These are phyloP conservation scores for Penicillium flavigenum DNA, from an alignment of 495 filamentous ascomycete species.

Conservation along the genomic window DNA sequence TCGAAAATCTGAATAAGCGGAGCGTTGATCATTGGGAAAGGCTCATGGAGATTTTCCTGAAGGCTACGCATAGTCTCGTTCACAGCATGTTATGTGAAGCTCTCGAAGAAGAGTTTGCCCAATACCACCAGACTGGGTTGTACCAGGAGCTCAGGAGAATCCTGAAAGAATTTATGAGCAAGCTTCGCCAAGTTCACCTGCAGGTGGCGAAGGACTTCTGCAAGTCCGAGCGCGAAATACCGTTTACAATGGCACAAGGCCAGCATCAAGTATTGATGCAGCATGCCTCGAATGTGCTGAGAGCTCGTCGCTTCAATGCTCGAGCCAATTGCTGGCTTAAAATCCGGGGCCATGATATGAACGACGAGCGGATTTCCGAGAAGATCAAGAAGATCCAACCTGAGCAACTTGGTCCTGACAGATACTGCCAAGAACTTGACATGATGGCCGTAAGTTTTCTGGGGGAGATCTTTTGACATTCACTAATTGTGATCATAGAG, in stretches of 20 bases:
- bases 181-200: constrained; percentile 26
- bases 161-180: constrained; percentile 29
- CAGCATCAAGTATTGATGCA: constrained; percentile 23
- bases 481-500: constrained; percentile 26
- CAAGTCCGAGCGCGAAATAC: constrained; percentile 32
- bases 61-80: constrained; percentile 30
- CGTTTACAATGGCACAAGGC: constrained; percentile 37
- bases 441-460: constrained; percentile 50
- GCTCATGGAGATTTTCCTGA: constrained; percentile 34
- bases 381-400: constrained; percentile 25
- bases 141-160: constrained; percentile 17
- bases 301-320: constrained; percentile 9
- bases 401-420: constrained; percentile 42
- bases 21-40: constrained; percentile 43
- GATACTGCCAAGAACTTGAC: constrained; percentile 44
- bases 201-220: constrained; percentile 24
- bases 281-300: constrained; percentile 1
- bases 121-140: constrained; percentile 38
- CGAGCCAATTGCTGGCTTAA: constrained; percentile 22
- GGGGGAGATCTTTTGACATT: neutral
- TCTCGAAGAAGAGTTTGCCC: constrained; percentile 34
- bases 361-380: constrained; percentile 14
- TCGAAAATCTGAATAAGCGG: constrained; percentile 38
- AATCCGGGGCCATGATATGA: constrained; percentile 7
- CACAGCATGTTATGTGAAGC: constrained; percentile 30